Conservation (phyloP, 164 flowering plant genomes). For the Warburgia ugandensis region DNA sequence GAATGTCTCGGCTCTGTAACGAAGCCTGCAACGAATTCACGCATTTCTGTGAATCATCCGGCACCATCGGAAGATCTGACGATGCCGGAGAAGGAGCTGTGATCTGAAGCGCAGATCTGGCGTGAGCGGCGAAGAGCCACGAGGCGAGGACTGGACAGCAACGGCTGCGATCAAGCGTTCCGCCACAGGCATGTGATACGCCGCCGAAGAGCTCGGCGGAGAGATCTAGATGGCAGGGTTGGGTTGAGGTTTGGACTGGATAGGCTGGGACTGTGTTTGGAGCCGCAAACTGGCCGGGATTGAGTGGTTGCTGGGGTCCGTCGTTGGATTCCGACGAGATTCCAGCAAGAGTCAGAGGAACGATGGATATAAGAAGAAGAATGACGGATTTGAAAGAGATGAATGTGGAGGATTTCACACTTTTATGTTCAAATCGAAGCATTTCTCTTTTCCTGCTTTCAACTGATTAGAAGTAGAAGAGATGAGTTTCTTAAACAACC, state of each 20-base stretch:
- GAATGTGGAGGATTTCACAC: not conserved
- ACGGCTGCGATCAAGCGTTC: constrained; percentile 82
- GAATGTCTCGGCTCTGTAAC: constrained; percentile 50
- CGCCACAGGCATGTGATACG: constrained; percentile 75
- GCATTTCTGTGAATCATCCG: constrained; percentile 96
- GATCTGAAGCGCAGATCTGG: constrained; percentile 66
- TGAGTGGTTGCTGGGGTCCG: constrained; percentile 38
- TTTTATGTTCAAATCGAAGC: too few relatives aligned
- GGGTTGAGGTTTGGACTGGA: constrained; percentile 62
- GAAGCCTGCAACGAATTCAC: constrained; percentile 80
- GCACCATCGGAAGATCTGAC: constrained; percentile 74
- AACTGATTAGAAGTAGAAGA: too few relatives aligned
- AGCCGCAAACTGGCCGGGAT: constrained; percentile 37
- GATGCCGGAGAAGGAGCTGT: constrained; percentile 37
- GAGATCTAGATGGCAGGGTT: constrained; percentile 75
- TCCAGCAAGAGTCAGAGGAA: constrained; percentile 20
- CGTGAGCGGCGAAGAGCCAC: constrained; percentile 98
- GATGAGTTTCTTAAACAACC: too few relatives aligned
- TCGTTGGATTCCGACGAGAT: constrained; percentile 35
- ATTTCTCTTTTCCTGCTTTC: constrained; percentile 2
- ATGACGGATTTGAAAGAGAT: not conserved
- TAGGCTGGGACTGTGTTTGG: constrained; percentile 78
- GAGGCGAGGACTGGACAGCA: constrained; percentile 98
- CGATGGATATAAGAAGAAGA: constrained; percentile 4
- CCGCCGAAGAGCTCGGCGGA: constrained; percentile 97